These are phyloP conservation scores for Penicillium sp. DNA, from an alignment of 2,329 filamentous ascomycete species.

Conservation along the genomic window DNA sequence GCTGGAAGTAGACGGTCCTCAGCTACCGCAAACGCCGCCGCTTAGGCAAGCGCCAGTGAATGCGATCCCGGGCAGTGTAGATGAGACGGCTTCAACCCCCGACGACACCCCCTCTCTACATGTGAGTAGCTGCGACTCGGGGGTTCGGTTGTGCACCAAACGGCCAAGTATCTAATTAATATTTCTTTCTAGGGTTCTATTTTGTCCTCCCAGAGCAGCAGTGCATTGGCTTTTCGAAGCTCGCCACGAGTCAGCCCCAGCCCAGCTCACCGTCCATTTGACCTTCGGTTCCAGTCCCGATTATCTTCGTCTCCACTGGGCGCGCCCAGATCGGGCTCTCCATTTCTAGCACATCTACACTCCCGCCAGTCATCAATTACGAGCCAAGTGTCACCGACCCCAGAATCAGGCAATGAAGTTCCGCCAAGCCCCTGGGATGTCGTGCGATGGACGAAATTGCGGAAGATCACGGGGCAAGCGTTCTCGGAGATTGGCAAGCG, in stretches of 20 bases:
- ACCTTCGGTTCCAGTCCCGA: conserved; percentile 89
- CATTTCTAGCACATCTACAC: conserved; percentile 74
- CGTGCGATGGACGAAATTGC: conserved; percentile 90
- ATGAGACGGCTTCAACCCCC: conserved; percentile 74
- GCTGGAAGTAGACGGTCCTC: conserved; percentile 17
- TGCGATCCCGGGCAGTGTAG: conserved; percentile 49
- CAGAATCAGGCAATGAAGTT: conserved; percentile 67
- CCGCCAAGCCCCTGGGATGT: conserved; percentile 91
- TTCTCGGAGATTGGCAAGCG: conserved; percentile 92
- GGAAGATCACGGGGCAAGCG: conserved; percentile 83
- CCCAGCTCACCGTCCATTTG: conserved; percentile 88
- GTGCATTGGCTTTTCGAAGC: conserved; percentile 69
- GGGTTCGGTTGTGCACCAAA: conserved; percentile 56
- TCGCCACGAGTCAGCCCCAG: conserved; percentile 73
- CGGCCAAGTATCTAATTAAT: conserved; percentile 52
- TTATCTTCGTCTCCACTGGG: conserved; percentile 66
- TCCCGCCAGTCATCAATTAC: conserved; percentile 79
- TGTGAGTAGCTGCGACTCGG: conserved; percentile 55
- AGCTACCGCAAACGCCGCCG: conserved; percentile 30
- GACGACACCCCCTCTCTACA: conserved; percentile 85
- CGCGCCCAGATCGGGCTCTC: conserved; percentile 73
- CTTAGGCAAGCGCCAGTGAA: conserved; percentile 28
- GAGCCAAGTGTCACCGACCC: conserved; percentile 67
- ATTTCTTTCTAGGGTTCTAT: conserved; percentile 53
- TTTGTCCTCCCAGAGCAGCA: conserved; percentile 70